phyloP scores from a whole-genome alignment of 352 stramenopile genomes.

The Phytopythium chamaehyphon region DNA sequence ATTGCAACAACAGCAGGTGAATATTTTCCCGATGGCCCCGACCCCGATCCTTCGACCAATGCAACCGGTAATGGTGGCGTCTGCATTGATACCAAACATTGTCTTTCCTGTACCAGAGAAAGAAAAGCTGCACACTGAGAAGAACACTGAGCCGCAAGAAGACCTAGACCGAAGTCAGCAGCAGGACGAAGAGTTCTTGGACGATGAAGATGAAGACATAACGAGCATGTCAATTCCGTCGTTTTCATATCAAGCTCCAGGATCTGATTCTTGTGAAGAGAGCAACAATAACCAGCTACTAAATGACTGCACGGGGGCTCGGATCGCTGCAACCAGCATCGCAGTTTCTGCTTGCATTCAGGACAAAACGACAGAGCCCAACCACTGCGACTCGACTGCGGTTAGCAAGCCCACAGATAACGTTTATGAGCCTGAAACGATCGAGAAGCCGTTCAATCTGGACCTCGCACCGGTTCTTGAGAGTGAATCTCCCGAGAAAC shows the following conservation, averaged over 20 bases:
- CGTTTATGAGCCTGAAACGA: too few relatives aligned
- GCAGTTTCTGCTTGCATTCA: background rate
- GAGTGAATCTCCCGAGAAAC: background rate
- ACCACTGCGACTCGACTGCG: too few relatives aligned
- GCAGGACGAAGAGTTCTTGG: background rate
- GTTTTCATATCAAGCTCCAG: slow-evolving; percentile 6
- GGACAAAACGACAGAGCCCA: too few relatives aligned
- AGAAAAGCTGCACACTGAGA: background rate
- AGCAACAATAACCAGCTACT: slow-evolving; percentile 7
- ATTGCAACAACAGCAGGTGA: slow-evolving; percentile 4
- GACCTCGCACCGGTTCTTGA: background rate
- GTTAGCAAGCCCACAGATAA: too few relatives aligned
- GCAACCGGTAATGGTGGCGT: slow-evolving; percentile 1
- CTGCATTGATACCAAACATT: background rate
- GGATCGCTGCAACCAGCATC: background rate
- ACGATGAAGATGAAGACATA: slow-evolving; percentile 2
- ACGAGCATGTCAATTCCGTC: slow-evolving; percentile 9
- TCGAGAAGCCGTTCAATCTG: background rate
- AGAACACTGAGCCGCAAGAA: slow-evolving; percentile 4
- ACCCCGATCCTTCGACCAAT: background rate
- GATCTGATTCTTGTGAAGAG: slow-evolving; percentile 7
- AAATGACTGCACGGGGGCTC: background rate
- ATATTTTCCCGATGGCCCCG: background rate
- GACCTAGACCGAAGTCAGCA: background rate
- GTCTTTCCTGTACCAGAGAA: background rate